phyloP scores from a whole-genome alignment of 306 rosid genomes.

The Lablab purpureus region DNA sequence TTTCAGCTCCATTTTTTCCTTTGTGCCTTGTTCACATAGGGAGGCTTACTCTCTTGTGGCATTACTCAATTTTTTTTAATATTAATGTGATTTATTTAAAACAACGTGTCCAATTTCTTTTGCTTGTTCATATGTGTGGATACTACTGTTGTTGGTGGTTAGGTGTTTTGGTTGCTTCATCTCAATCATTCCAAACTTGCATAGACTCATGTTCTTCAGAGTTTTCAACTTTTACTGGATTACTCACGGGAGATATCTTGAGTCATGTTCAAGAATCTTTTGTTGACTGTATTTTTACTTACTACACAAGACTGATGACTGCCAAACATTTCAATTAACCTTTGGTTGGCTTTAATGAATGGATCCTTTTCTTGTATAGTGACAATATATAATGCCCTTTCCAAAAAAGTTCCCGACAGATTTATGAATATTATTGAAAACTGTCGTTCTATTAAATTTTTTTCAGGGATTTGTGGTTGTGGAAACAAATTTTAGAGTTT shows the following conservation, averaged over 20 bases:
- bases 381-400: slow-evolving; percentile 13
- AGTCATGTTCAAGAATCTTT: slow-evolving; percentile 38
- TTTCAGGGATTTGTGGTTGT: slow-evolving; percentile 90
- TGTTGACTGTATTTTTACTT: not conserved
- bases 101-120: slow-evolving; percentile 28
- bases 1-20: slow-evolving; percentile 14
- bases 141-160: not conserved
- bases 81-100: slow-evolving; percentile 26
- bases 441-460: slow-evolving; percentile 21
- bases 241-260: slow-evolving; percentile 19
- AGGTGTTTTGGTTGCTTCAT: slow-evolving; percentile 14
- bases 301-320: not conserved
- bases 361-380: not conserved
- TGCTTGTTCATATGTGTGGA: slow-evolving; percentile 27
- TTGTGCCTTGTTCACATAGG: slow-evolving; percentile 21
- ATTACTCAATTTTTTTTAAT: not conserved
- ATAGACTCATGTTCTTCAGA: slow-evolving; percentile 11
- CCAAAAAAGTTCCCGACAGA: not conserved
- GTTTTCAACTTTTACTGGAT: slow-evolving; percentile 24
- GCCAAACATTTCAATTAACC: not conserved
- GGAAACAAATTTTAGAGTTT: slow-evolving; percentile 90
- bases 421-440: slow-evolving; percentile 26
- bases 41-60: not conserved
- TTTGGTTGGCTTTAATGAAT: slow-evolving; percentile 26
- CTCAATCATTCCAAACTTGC: slow-evolving; percentile 15